Conservation (phyloP, 768 basidiomycete genomes). For the Collybia nuda region DNA sequence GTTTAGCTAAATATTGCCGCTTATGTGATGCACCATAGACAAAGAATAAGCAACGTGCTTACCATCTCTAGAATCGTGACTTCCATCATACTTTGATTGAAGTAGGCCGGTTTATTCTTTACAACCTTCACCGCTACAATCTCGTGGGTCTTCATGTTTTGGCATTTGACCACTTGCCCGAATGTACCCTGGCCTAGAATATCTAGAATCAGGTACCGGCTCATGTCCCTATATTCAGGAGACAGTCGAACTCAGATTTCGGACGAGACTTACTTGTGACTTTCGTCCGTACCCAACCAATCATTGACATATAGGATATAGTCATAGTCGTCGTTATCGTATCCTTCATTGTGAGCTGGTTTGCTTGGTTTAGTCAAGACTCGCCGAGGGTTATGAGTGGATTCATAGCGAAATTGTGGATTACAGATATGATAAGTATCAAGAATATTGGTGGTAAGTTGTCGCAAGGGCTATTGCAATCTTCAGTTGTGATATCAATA, state of each 20-base stretch:
- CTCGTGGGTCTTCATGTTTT: constrained; percentile 99
- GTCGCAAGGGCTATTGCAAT: constrained; percentile 49
- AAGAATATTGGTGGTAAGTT: constrained; percentile 81
- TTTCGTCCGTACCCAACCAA: constrained; percentile 91
- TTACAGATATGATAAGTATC: constrained; percentile 96
- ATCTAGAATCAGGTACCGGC: constrained; percentile 94
- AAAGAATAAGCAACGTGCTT: constrained; percentile 27
- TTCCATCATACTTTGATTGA: constrained; percentile 99
- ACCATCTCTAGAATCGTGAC: constrained; percentile 97
- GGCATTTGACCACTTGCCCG: constrained; percentile 99
- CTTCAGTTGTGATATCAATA: constrained; percentile 4
- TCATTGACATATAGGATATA: constrained; percentile 99
- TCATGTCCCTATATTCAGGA: background rate
- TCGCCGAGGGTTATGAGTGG: constrained; percentile 89
- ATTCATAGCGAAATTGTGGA: constrained; percentile 93
- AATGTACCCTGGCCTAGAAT: constrained; percentile 99
- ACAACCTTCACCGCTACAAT: constrained; percentile 99
- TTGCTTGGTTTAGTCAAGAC: constrained; percentile 98
- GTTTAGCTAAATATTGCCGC: constrained; percentile 67
- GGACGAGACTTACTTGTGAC: constrained; percentile 73
- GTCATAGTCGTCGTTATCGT: constrained; percentile 98
- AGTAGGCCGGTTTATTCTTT: constrained; percentile 99
- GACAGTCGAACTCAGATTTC: constrained; percentile 10
- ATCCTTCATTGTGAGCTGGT: constrained; percentile 93
- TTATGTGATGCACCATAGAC: constrained; percentile 1